Base-by-base conservation (phyloP, 257 asterid species). In the Orobanche coerulescens region DNA sequence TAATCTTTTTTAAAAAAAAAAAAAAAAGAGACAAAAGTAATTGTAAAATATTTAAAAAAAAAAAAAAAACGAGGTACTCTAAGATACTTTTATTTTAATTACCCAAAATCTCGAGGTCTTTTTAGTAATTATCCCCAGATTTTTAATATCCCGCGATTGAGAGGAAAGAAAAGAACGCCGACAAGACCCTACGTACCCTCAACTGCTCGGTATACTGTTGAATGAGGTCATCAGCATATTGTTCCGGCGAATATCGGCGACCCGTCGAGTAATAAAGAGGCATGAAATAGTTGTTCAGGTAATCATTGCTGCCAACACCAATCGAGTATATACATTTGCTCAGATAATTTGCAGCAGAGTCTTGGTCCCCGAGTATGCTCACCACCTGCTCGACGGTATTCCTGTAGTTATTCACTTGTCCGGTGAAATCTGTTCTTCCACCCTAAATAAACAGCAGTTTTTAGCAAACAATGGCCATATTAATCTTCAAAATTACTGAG, bases 271-370 rank as follows among this genome's bases (percentile, higher is more conserved):
- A 87, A 25, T 15, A 48, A 14, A 63, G 66, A 0, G 94, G 94
- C 81, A 76, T 20, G 53, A 78, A 82, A 25, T 82, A 87, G 64
- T 87, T 80, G 71, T 82, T 76, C n/a, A 87, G 70, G 53, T 87
- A 87, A 66, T 87, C 94, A 22, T 87, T 87, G 73, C 75, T 82
- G 6, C 94, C 94, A 1, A 82, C 8, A 26, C 58, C 64, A 1
- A 84, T 25, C 2, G 68, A 63, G 39, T 81, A 87, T n/a, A 87
- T 59, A 74, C 95, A 87, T 61, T 84, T 76, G 67, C 71, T 72
- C 1, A 87, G 64, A 43, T 78, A 40, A 22, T 65, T 48, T 1
- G 67, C 71, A 14, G 85, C 75, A 10, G 75, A 4, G 2, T 33
- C 58, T 53, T 42, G 42, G 47, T 65, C 72, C 6, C 85, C 83